Evolutionary conservation across 257 asterid species (phyloP).

Genomic region (Mitragyna speciosa): DNA sequence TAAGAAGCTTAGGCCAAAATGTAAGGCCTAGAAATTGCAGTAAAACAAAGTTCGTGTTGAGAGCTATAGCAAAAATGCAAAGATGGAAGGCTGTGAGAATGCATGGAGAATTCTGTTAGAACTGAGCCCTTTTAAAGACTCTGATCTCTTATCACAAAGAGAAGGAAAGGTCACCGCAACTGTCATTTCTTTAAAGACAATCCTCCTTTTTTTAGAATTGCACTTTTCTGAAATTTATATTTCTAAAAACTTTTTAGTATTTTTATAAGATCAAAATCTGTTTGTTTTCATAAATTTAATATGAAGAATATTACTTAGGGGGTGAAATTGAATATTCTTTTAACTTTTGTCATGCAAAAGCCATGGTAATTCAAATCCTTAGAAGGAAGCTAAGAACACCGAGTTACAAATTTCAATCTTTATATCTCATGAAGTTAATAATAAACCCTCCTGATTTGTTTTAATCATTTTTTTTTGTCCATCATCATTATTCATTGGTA

Average conservation of each 20-base stretch:
- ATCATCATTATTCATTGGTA: not conserved
- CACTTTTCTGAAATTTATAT: slow-evolving; percentile 15
- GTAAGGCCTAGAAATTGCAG: not conserved
- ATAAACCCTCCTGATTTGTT: not conserved
- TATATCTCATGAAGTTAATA: not conserved
- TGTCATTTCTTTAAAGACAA: slow-evolving; percentile 23
- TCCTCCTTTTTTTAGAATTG: slow-evolving; percentile 9
- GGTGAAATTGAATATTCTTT: slow-evolving; percentile 10
- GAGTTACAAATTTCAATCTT: not conserved
- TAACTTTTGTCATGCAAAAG: not conserved
- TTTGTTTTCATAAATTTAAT: not conserved
- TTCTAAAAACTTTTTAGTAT: not conserved
- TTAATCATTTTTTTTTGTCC: not conserved
- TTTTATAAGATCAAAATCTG: not conserved
- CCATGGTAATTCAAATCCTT: not conserved
- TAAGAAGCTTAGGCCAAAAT: not conserved
- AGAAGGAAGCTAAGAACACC: not conserved
- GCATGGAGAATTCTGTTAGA: slow-evolving; percentile 7
- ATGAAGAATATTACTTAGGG: not conserved
- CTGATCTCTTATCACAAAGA: slow-evolving; percentile 2
- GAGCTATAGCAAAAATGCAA: not conserved
- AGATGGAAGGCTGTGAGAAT: slow-evolving; percentile 14
- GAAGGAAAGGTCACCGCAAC: slow-evolving; percentile 27
- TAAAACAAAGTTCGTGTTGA: not conserved
- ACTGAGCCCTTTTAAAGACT: slow-evolving; percentile 39